A percentile compares a stretch with the other conserved stretches of the same genome.
Conservation (phyloP, 2,329 filamentous ascomycete genomes). For the Huntiella bhutanensis region DNA sequence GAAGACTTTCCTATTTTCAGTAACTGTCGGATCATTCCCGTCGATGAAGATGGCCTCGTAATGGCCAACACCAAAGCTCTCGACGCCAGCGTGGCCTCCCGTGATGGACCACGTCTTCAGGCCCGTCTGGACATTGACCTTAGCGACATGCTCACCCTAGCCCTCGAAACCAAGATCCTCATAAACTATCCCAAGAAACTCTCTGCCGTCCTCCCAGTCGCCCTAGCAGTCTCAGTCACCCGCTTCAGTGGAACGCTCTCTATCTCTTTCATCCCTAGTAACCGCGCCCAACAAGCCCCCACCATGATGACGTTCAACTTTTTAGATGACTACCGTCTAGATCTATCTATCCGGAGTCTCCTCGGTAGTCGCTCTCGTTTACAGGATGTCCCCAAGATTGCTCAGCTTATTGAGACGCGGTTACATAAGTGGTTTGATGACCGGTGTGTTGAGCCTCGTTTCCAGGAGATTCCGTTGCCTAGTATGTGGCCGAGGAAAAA, state of each 20-base stretch:
- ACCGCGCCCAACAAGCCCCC: conserved; percentile 46
- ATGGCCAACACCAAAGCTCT: conserved; percentile 33
- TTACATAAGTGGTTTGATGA: conserved; percentile 81
- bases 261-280: conserved; percentile 75
- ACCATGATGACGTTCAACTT: conserved; percentile 94
- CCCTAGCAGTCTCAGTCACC: conserved; percentile 76
- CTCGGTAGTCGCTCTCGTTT: conserved; percentile 62
- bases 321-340: conserved; percentile 67
- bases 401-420: conserved; percentile 60
- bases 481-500: conserved; percentile 70
- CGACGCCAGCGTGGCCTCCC: conserved; percentile 31
- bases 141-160: conserved; percentile 86
- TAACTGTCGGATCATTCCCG: conserved; percentile 88
- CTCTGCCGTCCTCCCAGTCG: conserved; percentile 78
- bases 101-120: conserved; percentile 60
- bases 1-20: conserved; percentile 98
- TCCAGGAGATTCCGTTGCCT: conserved; percentile 70
- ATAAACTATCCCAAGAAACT: conserved; percentile 87
- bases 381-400: conserved; percentile 77
- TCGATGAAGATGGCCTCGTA: conserved; percentile 56
- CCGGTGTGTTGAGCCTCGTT: conserved; percentile 65
- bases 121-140: conserved; percentile 94
- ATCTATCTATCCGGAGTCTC: conserved; percentile 63
- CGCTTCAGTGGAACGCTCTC: conserved; percentile 89
- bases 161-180: conserved; percentile 80